These are phyloP conservation scores for Epicoccum nigrum DNA, from an alignment of 2,329 filamentous ascomycete species.

Conservation along the genomic window DNA sequence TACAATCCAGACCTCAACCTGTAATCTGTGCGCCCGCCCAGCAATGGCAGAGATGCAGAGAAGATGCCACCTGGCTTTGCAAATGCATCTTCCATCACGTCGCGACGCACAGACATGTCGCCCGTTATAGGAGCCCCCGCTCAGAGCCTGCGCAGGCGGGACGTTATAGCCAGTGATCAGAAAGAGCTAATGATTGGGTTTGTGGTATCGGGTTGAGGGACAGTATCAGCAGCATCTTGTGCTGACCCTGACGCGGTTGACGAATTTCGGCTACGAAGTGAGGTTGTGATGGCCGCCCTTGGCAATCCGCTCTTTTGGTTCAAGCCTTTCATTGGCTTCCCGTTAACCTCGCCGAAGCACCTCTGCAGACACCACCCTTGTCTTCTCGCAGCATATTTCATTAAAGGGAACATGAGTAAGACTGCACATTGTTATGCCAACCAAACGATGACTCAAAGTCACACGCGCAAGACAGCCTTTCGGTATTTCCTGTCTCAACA, in stretches of 20 bases:
- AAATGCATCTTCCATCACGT: not conserved
- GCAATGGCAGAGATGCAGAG: not conserved
- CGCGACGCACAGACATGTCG: slow-evolving; percentile 16
- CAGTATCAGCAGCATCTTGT: slow-evolving; percentile 15
- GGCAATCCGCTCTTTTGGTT: slow-evolving; percentile 8
- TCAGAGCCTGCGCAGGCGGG: slow-evolving; percentile 1
- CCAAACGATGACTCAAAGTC: slow-evolving; percentile 1
- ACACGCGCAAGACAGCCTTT: slow-evolving; percentile 13
- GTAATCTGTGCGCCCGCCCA: not conserved
- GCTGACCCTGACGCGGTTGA: slow-evolving; percentile 13
- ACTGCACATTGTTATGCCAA: not conserved
- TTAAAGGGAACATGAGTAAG: not conserved
- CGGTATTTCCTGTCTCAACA: slow-evolving; percentile 15
- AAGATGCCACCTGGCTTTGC: slow-evolving; percentile 11
- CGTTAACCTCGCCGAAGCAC: not conserved
- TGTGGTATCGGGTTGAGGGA: slow-evolving; percentile 7
- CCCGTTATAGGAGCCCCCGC: slow-evolving; percentile 1
- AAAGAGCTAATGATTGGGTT: slow-evolving; percentile 14
- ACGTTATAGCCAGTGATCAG: slow-evolving; percentile 2
- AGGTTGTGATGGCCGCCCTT: slow-evolving; percentile 15
- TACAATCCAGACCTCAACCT: not conserved
- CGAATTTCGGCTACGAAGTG: slow-evolving; percentile 17
- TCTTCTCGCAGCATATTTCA: not conserved
- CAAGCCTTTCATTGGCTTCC: slow-evolving; percentile 8
- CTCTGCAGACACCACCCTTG: not conserved